These are phyloP conservation scores for Pyrenophora teres DNA, from an alignment of 2,329 filamentous ascomycete species.

Conservation along the genomic window DNA sequence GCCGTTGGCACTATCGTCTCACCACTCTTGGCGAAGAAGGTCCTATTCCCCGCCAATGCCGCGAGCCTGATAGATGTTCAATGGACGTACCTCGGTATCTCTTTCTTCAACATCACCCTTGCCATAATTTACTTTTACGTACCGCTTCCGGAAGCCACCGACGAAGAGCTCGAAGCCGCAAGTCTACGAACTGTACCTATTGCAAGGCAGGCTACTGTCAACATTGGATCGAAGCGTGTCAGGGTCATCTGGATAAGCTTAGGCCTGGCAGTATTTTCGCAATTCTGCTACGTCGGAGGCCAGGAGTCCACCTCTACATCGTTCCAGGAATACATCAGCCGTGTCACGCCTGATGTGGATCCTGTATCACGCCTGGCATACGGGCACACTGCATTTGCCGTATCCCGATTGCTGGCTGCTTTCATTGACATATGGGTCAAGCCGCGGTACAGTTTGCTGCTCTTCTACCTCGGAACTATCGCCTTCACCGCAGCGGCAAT, in stretches of 20 bases:
- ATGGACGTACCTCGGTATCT: conserved; percentile 68
- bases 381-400: conserved; percentile 62
- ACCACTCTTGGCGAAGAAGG: conserved; percentile 63
- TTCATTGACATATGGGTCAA: conserved; percentile 59
- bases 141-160: conserved; percentile 65
- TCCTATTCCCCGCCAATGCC: conserved; percentile 59
- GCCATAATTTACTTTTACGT: conserved; percentile 66
- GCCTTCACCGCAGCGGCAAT: conserved; percentile 59
- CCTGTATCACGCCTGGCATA: conserved; percentile 55
- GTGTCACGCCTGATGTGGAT: conserved; percentile 47
- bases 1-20: conserved; percentile 64
- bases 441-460: conserved; percentile 61
- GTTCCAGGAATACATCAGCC: conserved; percentile 52
- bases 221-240: conserved; percentile 46
- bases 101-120: conserved; percentile 63
- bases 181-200: conserved; percentile 50
- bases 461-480: conserved; percentile 59
- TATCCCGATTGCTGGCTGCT: conserved; percentile 62
- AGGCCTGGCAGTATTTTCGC: conserved; percentile 57
- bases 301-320: conserved; percentile 62
- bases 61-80: conserved; percentile 64
- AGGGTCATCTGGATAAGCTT: conserved; percentile 63
- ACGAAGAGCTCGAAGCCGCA: conserved; percentile 62
- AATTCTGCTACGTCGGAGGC: conserved; percentile 65
- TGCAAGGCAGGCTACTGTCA: conserved; percentile 49